Evolutionary conservation across 352 stramenopile species (phyloP).

Genomic region (Globisporangium viniferum): DNA sequence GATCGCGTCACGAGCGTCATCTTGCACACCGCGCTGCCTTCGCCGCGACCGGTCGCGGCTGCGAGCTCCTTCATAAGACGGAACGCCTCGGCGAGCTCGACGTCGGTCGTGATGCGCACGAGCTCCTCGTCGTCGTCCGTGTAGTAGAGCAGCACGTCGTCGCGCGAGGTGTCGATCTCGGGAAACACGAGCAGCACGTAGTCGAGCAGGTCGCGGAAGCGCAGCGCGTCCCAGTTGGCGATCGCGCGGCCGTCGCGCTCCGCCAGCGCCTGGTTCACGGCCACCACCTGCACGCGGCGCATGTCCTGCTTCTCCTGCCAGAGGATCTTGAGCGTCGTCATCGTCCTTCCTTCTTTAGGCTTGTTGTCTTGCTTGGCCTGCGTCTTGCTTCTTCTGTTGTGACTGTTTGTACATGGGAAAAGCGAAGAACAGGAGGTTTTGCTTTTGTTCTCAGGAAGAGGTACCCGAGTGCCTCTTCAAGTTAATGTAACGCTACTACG

Average conservation of each 20-base stretch:
- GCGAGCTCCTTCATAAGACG: conserved; percentile 74
- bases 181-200: conserved; percentile 74
- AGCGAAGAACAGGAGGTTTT: not conserved
- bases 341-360: conserved; percentile 16
- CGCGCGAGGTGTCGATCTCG: conserved; percentile 28
- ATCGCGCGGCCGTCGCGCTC: conserved; percentile 40
- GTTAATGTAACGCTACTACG: not conserved
- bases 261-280: conserved; percentile 56
- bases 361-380: not conserved
- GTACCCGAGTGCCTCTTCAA: not conserved
- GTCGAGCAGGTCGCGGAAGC: conserved; percentile 58
- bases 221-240: conserved; percentile 29
- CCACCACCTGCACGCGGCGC: conserved; percentile 73
- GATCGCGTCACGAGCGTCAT: conserved; percentile 56
- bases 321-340: conserved; percentile 85
- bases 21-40: conserved; percentile 53
- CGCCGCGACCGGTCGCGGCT: conserved; percentile 33
- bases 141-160: conserved; percentile 74
- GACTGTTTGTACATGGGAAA: not conserved
- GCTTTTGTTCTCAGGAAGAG: not conserved
- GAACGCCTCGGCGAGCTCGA: conserved; percentile 73
- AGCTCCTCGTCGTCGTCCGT: conserved; percentile 81
- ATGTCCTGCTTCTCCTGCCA: conserved; percentile 83
- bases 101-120: conserved; percentile 80
- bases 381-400: not conserved